Evolutionary conservation across 1,139 yeast genomes (phyloP), one percentile per base, ranked within the genome.

Genomic region (Blastobotrys indianensis): DNA sequence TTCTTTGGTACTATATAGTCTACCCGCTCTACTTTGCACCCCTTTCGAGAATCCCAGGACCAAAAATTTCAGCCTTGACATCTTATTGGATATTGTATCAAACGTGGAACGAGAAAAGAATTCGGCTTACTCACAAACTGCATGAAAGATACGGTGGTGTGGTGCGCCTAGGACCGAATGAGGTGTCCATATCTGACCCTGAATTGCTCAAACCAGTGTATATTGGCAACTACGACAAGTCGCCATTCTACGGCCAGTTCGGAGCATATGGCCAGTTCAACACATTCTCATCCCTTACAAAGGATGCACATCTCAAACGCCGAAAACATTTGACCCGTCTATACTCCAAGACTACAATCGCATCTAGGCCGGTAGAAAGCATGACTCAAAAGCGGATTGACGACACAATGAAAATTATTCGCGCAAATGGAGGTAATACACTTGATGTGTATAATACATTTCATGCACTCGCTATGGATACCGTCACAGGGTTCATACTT

Each of bases 401-500:
- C 3, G 53, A 58, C 34, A 50, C 63, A 3, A 46, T 65, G 35
- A 37, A 44, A 7, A 52, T 54, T 4, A 51, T 70, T 28, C 56
- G 55, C 12, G 42, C 41, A 1, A 32, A 44, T 31, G 36, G 37
- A 6, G 36, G 46, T 9, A 45, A 37, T 2, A 37, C 52, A 1
- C 66, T 81, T 29, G 85, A 82, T 44, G 81, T 79, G 1, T 80
- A 77, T 56, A 71, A 77, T 11, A 60, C 82, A 15, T 82, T 81
- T 68, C 81, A 80, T 15, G 69, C 82, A n/a, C 68, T 82, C 55
- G 88, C 92, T 1, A 76, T 82, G 79, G 88, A 82, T 55, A 82
- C 79, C 4, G 79, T 81, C 1, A 74, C 82, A 2, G 73, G 75
- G 11, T 79, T 80, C 59, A 80, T 80, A 48, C 71, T 80, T 50